These are phyloP conservation scores for Rhizopogon sp. DNA, from an alignment of 768 basidiomycete genomes.

Conservation along the genomic window DNA sequence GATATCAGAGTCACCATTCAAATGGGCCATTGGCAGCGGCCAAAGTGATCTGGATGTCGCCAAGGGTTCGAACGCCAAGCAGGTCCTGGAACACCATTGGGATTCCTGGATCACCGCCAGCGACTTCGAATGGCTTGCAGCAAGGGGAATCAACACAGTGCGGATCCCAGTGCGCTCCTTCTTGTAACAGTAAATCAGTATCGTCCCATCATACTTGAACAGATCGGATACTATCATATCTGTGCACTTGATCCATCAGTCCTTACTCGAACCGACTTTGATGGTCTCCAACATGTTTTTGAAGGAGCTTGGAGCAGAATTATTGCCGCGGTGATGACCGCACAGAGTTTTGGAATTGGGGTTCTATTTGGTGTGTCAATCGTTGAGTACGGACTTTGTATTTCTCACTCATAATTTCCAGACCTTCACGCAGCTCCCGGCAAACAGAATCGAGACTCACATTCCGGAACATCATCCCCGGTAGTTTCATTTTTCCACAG, in stretches of 20 bases:
- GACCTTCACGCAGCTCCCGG: constrained; percentile 75
- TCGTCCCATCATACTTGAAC: neutral
- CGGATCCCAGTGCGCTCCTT: constrained; percentile 55
- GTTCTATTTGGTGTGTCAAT: constrained; percentile 57
- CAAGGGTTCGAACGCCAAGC: constrained; percentile 40
- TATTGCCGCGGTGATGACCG: constrained; percentile 52
- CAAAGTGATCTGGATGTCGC: constrained; percentile 73
- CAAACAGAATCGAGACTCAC: constrained; percentile 67
- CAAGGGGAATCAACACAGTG: constrained; percentile 54
- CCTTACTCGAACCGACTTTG: constrained; percentile 63
- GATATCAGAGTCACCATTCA: constrained; percentile 62
- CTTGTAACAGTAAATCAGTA: constrained; percentile 22
- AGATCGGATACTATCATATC: constrained; percentile 76
- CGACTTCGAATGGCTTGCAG: constrained; percentile 53
- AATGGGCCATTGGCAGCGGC: constrained; percentile 43
- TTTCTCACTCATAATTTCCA: constrained; percentile 26
- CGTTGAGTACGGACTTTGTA: neutral
- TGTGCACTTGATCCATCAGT: constrained; percentile 55
- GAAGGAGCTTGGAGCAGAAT: constrained; percentile 67
- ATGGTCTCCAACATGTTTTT: constrained; percentile 42
- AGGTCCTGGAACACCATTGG: constrained; percentile 41
- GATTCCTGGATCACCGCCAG: constrained; percentile 48
- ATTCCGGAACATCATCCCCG: constrained; percentile 54
- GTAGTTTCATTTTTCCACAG: constrained; percentile 45
- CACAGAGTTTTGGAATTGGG: constrained; percentile 55